Evolutionary conservation across 345 rosid species (phyloP).

Genomic region (Fremontodendron californicum): DNA sequence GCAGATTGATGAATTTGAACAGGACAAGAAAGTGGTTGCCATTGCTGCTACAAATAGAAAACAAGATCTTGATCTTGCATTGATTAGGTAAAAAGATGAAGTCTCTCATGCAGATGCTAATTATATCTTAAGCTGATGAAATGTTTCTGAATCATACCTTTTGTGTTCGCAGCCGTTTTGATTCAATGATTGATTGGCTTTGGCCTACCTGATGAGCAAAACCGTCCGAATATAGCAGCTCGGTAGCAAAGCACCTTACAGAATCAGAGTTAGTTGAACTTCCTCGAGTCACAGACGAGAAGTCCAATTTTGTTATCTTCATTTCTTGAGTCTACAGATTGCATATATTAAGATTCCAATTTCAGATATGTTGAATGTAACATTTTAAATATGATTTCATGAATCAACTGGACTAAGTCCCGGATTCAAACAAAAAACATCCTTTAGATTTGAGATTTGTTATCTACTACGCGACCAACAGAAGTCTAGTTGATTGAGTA

Average conservation of each 20-base stretch:
- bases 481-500: not conserved
- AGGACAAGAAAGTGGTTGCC: conserved; percentile 76
- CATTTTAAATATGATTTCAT: too few species aligned
- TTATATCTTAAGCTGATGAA: not conserved
- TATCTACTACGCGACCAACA: conserved; percentile 5
- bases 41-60: conserved; percentile 93
- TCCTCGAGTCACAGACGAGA: too few species aligned
- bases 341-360: too few species aligned
- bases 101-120: not conserved
- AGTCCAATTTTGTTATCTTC: too few species aligned
- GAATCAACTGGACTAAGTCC: too few species aligned
- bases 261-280: too few species aligned
- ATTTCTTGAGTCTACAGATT: too few species aligned
- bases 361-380: too few species aligned
- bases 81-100: conserved; percentile 52
- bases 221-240: conserved; percentile 64
- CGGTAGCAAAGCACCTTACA: too few species aligned
- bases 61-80: conserved; percentile 91
- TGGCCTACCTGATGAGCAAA: conserved; percentile 64
- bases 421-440: too few species aligned
- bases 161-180: conserved; percentile 62
- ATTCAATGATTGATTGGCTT: conserved; percentile 73
- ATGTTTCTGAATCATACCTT: conserved; percentile 2
- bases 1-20: conserved; percentile 97
- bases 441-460: conserved; percentile 47